Percentiles rank a stretch among this genome's conserved stretches.
These are phyloP conservation scores for Coemansia sp. DNA, from an alignment of 192 early-diverging fungal genomes.

Conservation along the genomic window DNA sequence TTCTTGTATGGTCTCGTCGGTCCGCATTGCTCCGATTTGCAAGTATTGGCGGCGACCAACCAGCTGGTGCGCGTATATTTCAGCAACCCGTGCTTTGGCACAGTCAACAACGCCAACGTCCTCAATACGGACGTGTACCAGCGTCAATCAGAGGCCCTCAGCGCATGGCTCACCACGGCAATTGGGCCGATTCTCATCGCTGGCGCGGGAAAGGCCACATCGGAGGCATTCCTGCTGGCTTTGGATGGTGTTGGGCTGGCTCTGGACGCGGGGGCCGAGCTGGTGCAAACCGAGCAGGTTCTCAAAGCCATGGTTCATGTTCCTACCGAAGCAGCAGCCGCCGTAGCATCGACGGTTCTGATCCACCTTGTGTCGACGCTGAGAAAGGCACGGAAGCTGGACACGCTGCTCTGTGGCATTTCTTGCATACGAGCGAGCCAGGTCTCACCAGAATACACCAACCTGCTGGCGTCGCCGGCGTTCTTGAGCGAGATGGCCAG, in stretches of 20 bases:
- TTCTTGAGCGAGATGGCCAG: conserved; percentile 9
- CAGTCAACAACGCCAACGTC: conserved; percentile 5
- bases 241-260: conserved; percentile 17
- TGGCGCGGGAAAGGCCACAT: neutral
- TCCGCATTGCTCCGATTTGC: conserved; percentile 3
- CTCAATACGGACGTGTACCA: conserved; percentile 12
- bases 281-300: conserved; percentile 11
- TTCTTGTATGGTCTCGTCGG: conserved; percentile 13
- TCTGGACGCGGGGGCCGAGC: conserved; percentile 26
- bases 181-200: conserved; percentile 19
- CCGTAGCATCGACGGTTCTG: conserved; percentile 1
- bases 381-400: conserved; percentile 25
- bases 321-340: neutral
- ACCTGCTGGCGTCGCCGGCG: conserved; percentile 11
- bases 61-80: conserved; percentile 25
- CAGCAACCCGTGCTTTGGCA: conserved; percentile 28
- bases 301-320: conserved; percentile 13
- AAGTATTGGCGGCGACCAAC: conserved; percentile 13
- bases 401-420: conserved; percentile 14
- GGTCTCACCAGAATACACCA: neutral
- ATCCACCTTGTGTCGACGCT: conserved; percentile 18
- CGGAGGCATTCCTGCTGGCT: conserved; percentile 5
- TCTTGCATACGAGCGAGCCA: neutral
- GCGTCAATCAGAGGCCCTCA: conserved; percentile 8
- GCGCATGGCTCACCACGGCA: conserved; percentile 14